Evolutionary conservation across 345 rosid genomes (phyloP).

Genomic region (Pugionium cornutum): DNA sequence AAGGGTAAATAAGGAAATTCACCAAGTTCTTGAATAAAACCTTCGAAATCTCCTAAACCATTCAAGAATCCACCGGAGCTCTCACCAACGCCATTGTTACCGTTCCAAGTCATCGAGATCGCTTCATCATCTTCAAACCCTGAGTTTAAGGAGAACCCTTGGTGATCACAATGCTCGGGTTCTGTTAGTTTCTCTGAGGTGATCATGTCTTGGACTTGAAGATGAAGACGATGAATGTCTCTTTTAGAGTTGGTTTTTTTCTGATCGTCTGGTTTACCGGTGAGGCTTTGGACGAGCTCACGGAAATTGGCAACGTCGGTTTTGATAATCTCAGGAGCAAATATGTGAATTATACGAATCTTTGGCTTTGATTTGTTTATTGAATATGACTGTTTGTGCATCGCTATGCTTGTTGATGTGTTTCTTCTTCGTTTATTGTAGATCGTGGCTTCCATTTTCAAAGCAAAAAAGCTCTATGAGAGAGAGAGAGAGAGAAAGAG

Average conservation of each 20-base stretch:
- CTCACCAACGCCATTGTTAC: conserved; percentile 20
- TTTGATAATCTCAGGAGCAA: conserved; percentile 93
- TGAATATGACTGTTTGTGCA: conserved; percentile 52
- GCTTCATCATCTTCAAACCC: conserved; percentile 18
- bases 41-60: conserved; percentile 68
- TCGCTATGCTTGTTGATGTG: conserved; percentile 41
- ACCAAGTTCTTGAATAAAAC: conserved; percentile 69
- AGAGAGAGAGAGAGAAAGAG: conserved; percentile 30
- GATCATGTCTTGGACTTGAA: too few species aligned
- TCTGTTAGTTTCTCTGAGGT: not conserved
- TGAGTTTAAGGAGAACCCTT: conserved; percentile 23
- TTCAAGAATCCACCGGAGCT: conserved; percentile 54
- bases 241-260: conserved; percentile 36
- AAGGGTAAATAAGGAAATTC: conserved; percentile 57
- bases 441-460: conserved; percentile 47
- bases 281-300: conserved; percentile 86
- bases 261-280: conserved; percentile 65
- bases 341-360: conserved; percentile 81
- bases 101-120: conserved; percentile 36
- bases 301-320: conserved; percentile 86
- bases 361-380: conserved; percentile 73
- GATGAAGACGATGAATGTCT: too few species aligned
- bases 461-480: conserved; percentile 27
- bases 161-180: conserved; percentile 2
- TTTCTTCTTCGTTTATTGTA: conserved; percentile 39